These are phyloP conservation scores for Phaeosphaeria sp. DNA, from an alignment of 2,329 filamentous ascomycete species.

Conservation along the genomic window DNA sequence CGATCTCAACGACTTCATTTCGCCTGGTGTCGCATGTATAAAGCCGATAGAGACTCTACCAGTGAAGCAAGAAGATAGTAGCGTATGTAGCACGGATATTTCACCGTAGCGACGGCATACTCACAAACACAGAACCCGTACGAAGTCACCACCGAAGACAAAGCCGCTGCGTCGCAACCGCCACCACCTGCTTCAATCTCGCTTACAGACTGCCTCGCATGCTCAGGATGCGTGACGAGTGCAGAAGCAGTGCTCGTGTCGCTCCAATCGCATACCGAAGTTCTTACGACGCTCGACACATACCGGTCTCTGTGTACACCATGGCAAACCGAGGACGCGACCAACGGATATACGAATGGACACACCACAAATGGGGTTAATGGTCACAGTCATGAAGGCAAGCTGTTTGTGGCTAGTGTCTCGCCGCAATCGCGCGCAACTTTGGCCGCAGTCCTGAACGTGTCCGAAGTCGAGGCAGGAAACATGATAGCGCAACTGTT, in stretches of 20 bases:
- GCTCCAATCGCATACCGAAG: slow-evolving; percentile 91
- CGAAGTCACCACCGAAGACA: slow-evolving; percentile 94
- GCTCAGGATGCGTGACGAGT: slow-evolving; percentile 96
- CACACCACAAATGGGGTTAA: slow-evolving; percentile 18
- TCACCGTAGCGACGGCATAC: slow-evolving; percentile 24
- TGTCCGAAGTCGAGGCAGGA: slow-evolving; percentile 76
- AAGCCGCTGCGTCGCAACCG: slow-evolving; percentile 62
- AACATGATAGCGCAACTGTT: slow-evolving; percentile 85
- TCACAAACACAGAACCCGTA: slow-evolving; percentile 62
- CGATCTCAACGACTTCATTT: slow-evolving; percentile 99
- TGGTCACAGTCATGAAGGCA: slow-evolving; percentile 58
- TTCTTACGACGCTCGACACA: slow-evolving; percentile 80
- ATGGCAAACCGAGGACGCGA: slow-evolving; percentile 39
- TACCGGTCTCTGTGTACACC: slow-evolving; percentile 53
- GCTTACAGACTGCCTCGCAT: slow-evolving; percentile 95
- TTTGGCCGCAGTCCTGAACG: slow-evolving; percentile 81
- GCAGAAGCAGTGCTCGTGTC: slow-evolving; percentile 97
- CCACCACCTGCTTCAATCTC: slow-evolving; percentile 87
- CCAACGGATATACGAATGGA: slow-evolving; percentile 15
- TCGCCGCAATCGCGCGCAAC: slow-evolving; percentile 91
- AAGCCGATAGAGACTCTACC: slow-evolving; percentile 96
- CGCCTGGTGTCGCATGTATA: slow-evolving; percentile 95
- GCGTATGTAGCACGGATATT: slow-evolving; percentile 47
- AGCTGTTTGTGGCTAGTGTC: slow-evolving; percentile 88
- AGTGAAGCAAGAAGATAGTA: slow-evolving; percentile 53